Percentiles rank a stretch among this genome's conserved stretches.
Conservation (phyloP, 1,139 yeast species). For the Geotrichum aggregatum region DNA sequence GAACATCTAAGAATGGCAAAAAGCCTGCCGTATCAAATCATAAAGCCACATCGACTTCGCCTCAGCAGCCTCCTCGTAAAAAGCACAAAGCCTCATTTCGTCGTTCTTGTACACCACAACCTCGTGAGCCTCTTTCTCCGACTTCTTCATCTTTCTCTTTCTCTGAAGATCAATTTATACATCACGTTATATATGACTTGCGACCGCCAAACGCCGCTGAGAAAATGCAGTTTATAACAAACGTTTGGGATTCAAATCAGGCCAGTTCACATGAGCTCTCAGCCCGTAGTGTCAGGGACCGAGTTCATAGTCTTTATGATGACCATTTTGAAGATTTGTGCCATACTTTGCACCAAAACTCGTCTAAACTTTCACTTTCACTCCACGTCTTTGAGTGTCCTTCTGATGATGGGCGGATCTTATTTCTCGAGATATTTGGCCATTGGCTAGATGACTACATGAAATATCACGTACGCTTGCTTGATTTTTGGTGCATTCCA, state of each 20-base stretch:
- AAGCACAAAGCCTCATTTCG: background rate
- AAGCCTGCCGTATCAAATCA: background rate
- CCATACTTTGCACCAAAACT: background rate
- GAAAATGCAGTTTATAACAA: background rate
- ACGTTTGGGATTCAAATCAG: slow-evolving; percentile 1
- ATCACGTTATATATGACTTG: slow-evolving; percentile 7
- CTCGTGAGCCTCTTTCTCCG: background rate
- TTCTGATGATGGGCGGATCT: background rate
- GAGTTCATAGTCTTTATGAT: background rate
- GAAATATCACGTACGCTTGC: slow-evolving; percentile 5
- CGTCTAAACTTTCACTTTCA: slow-evolving; percentile 12
- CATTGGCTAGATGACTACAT: slow-evolving; percentile 9
- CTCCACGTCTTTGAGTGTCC: slow-evolving; percentile 2
- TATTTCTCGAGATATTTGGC: slow-evolving; percentile 4
- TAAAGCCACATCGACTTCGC: background rate
- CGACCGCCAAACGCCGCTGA: slow-evolving; percentile 11
- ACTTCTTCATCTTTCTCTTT: background rate
- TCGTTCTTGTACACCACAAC: background rate
- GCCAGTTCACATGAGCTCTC: background rate
- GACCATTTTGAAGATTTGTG: background rate
- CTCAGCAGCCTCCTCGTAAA: background rate
- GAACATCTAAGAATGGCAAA: background rate
- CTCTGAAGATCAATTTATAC: slow-evolving; percentile 1
- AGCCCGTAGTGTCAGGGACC: background rate
- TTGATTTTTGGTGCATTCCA: slow-evolving; percentile 13